These are phyloP conservation scores for Teratosphaeria destructans DNA, from an alignment of 2,329 filamentous ascomycete genomes.

Conservation along the genomic window DNA sequence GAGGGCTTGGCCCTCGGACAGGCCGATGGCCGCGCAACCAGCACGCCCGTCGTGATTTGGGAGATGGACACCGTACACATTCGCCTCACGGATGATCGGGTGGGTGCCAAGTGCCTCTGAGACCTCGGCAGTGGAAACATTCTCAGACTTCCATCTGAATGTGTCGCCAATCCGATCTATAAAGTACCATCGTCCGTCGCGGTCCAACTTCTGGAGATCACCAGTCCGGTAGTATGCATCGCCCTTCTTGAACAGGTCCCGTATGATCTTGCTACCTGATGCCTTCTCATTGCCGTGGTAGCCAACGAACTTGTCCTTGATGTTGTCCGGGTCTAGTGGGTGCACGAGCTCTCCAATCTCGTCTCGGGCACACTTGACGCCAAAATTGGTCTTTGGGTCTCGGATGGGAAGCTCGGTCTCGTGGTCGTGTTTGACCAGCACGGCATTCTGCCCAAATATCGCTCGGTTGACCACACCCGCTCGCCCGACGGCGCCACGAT, in stretches of 20 bases:
- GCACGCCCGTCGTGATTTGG: constrained; percentile 76
- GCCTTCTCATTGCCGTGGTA: constrained; percentile 68
- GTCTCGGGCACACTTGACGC: constrained; percentile 46
- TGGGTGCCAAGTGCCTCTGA: constrained; percentile 62
- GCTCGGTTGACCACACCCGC: constrained; percentile 52
- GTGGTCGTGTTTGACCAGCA: constrained; percentile 61
- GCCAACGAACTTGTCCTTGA: constrained; percentile 60
- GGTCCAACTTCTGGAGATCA: constrained; percentile 65
- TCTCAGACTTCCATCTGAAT: constrained; percentile 63
- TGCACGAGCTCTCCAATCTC: constrained; percentile 68
- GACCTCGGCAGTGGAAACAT: constrained; percentile 50
- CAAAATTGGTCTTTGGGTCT: constrained; percentile 59
- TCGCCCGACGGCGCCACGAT: constrained; percentile 68
- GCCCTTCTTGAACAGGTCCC: constrained; percentile 61
- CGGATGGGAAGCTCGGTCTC: constrained; percentile 58
- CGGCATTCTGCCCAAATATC: constrained; percentile 41
- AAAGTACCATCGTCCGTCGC: constrained; percentile 66
- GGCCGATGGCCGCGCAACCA: constrained; percentile 63
- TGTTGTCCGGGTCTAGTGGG: constrained; percentile 55
- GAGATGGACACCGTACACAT: constrained; percentile 73
- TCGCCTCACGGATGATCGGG: constrained; percentile 60
- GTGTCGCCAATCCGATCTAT: constrained; percentile 71
- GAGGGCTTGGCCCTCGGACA: constrained; percentile 25
- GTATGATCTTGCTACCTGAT: constrained; percentile 62
- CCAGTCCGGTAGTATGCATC: constrained; percentile 78